These are phyloP conservation scores for Aspergillus alliaceus DNA, from an alignment of 2,329 filamentous ascomycete genomes.

Conservation along the genomic window DNA sequence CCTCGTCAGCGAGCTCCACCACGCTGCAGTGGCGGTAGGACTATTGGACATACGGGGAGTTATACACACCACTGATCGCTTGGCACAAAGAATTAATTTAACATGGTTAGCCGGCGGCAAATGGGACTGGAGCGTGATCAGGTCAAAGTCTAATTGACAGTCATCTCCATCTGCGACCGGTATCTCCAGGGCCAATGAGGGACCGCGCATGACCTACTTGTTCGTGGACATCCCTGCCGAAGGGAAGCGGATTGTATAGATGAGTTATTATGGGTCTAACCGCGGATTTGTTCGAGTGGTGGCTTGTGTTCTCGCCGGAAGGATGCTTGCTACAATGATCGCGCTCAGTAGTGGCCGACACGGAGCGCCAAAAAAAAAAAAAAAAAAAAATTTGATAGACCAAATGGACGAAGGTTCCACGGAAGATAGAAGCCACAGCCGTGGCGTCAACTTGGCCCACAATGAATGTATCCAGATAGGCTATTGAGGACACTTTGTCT, in stretches of 20 bases:
- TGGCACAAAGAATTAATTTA: neutral
- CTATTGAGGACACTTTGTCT: neutral
- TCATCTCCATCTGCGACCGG: too few relatives aligned
- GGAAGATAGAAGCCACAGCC: neutral
- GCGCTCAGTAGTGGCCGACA: neutral
- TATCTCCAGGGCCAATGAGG: neutral
- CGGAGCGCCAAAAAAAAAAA: too few relatives aligned
- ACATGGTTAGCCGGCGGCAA: neutral
- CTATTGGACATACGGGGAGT: too few relatives aligned
- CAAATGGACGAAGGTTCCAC: too few relatives aligned
- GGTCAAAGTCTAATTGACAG: too few relatives aligned
- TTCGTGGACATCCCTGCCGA: neutral
- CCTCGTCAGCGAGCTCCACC: too few relatives aligned
- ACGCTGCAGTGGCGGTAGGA: too few relatives aligned
- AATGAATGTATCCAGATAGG: neutral
- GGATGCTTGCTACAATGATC: neutral
- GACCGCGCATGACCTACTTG: neutral
- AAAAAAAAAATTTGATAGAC: too few relatives aligned
- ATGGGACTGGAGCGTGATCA: neutral
- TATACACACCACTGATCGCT: neutral
- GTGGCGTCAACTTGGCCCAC: neutral
- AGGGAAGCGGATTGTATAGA: neutral
- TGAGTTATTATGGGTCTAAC: neutral
- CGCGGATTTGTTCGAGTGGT: neutral
- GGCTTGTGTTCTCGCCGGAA: neutral